Evolutionary conservation across 495 filamentous ascomycete genomes (phyloP), one percentile per base, ranked within the genome.

Genomic region (Hypoxylon lienhwacheense): DNA sequence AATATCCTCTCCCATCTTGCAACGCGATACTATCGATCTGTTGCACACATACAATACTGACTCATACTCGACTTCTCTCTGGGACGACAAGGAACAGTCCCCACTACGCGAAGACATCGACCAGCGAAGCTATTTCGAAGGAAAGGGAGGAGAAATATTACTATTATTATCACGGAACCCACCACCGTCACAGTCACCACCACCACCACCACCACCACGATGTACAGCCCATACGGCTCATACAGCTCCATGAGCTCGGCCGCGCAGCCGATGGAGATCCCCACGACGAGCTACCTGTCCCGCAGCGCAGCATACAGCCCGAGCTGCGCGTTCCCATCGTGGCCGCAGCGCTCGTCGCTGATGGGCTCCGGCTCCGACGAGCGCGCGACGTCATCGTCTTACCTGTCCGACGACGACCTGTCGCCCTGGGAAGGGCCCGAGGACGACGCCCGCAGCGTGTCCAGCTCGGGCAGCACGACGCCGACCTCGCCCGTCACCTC

Each of bases 221-320:
- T 76, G 75, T 78, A 71, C 64, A 71, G 72, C 42, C 72, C 72
- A 46, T 75, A 72, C 66, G 69, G 73, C 47, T 76, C 72, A 3
- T 69, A 70, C 51, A 73, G 69, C 66, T 68, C 69, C 16, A 70
- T 69, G 47, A 68, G 63, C 57, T 70, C 66, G 36, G 72, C 66
- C 22, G 59, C 79, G 4, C 66, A 73, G 35, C 77, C 79, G 52
- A 73, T 81, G 59, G 79, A 82, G 57, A 82, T 82, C 56, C 66
- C 71, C 22, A 69, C 72, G 22, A 72, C 65, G 48, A 67, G 66
- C 55, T 71, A 70, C 22, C 69, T 72, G 17, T 63, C 69, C 7
- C 58, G 65, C 50, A 60, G 62, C 51, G 36, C 54, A 3, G 51
- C 56, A 4, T 66, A 73, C 59, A 72, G 72, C 49, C 57, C 70